Conservation (phyloP, 2,329 filamentous ascomycete genomes). For the Fusarium sp. region DNA sequence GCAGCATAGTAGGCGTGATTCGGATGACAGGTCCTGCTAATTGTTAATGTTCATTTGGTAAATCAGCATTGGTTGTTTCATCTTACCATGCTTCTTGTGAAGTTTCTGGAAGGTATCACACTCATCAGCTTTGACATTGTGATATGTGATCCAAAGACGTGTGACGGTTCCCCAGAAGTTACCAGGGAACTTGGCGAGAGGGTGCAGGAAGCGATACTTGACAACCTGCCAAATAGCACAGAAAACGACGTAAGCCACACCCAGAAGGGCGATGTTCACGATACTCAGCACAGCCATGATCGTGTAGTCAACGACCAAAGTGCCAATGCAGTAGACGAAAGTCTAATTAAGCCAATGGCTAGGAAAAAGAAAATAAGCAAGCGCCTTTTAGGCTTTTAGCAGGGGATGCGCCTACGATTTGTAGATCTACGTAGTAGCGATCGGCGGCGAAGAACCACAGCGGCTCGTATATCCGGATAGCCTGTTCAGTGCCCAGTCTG, state of each 20-base stretch:
- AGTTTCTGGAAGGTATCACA: conserved; percentile 34
- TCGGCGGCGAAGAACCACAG: background rate
- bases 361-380: conserved; percentile 18
- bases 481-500: background rate
- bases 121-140: conserved; percentile 37
- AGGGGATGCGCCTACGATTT: background rate
- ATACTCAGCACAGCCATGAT: conserved; percentile 30
- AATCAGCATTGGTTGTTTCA: rapidly evolving
- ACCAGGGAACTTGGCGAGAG: conserved; percentile 34
- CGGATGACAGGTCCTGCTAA: conserved; percentile 39
- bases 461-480: background rate
- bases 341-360: conserved; percentile 16
- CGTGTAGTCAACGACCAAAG: background rate
- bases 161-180: conserved; percentile 38
- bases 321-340: background rate
- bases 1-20: conserved; percentile 44
- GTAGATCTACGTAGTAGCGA: conserved; percentile 5
- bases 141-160: conserved; percentile 43
- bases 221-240: conserved; percentile 19
- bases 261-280: conserved; percentile 16
- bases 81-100: conserved; percentile 32
- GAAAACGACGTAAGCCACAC: conserved; percentile 16
- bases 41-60: background rate
- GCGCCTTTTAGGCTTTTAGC: background rate
- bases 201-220: conserved; percentile 38